Evolutionary conservation across 78 protist species (phyloP), one percentile per base, ranked within the genome.

Genomic region (Corallochytrium limacisporum): DNA sequence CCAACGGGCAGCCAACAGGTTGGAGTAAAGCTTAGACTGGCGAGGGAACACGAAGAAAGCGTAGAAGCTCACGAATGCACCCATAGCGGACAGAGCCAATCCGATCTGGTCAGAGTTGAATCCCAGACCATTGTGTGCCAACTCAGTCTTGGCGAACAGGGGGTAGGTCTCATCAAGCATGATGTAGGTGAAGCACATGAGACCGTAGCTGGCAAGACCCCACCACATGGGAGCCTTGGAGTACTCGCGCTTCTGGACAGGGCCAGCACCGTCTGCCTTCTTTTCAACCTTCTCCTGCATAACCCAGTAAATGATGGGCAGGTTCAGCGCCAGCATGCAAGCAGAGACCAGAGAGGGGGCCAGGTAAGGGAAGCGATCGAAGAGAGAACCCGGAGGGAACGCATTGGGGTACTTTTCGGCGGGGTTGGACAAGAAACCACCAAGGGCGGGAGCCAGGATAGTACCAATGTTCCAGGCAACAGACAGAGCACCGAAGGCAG

Each of bases 361-460:
- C 24, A 76, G 40, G 44, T 76, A 76, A 38, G 82, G 82, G 32
- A 44, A 61, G 29, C 43, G 31, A 18, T 75, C 71, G 24, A 76
- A 18, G 15, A 69, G 13, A 7, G 43, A 4, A 26, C 31, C 56
- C 9, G 31, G 16, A 35, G 39, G 15, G 47, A 75, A 56, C 37
- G 20, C 5, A 2, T 24, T n/a, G 37, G 74, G 75, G n/a, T 59
- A 59, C 18, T 51, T 31, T 20, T 13, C 15, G 67, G 77, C 71
- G 50, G 72, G 49, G 53, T 57, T 50, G 26, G 75, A 51, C 24
- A 43, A 32, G 35, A 67, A 29, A n/a, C 81, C 81, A 42, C 74
- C 74, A 39, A 75, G 42, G 29, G 70, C 62, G 26, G 81, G 81
- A 32, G 81, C 74, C 35, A 75, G 75, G 32, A 57, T 48, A 44